These are phyloP conservation scores for Salvia sclarea DNA, from an alignment of 305 asterid genomes.

Conservation along the genomic window DNA sequence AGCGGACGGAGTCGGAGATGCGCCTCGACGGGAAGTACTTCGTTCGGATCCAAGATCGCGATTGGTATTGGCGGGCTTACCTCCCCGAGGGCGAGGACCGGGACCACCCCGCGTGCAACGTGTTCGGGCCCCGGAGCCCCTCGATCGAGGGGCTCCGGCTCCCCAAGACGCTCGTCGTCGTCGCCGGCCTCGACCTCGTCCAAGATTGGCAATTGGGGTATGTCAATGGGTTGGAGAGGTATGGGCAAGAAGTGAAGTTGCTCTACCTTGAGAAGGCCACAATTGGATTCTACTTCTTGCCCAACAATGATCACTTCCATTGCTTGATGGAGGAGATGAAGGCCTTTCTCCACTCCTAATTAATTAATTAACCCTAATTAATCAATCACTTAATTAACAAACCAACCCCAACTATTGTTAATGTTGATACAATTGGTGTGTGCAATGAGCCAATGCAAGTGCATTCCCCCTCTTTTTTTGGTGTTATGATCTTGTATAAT, in stretches of 20 bases:
- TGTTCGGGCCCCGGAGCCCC: constrained; percentile 67
- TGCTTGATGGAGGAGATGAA: constrained; percentile 72
- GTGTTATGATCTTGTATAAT: constrained; percentile 31
- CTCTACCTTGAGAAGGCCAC: constrained; percentile 75
- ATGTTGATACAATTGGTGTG: constrained; percentile 32
- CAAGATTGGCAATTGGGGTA: constrained; percentile 88
- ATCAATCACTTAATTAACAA: no score
- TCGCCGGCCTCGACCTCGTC: constrained; percentile 82
- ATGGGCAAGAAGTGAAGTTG: constrained; percentile 56
- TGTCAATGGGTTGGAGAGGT: constrained; percentile 57
- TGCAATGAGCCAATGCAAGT: no score
- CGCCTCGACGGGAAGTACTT: constrained; percentile 75
- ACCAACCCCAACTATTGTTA: constrained; percentile 22
- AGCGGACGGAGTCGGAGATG: constrained; percentile 67
- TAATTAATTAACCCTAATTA: no score
- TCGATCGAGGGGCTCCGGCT: constrained; percentile 44
- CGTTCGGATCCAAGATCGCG: constrained; percentile 74
- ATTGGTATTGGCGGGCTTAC: constrained; percentile 94
- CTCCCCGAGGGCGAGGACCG: constrained; percentile 82
- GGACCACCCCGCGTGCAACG: constrained; percentile 89
- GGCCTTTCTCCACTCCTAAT: constrained; percentile 58
- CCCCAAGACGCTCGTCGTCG: constrained; percentile 67
- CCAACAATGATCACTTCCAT: constrained; percentile 77
- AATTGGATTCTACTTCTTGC: constrained; percentile 89
- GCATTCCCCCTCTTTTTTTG: no score